Base-by-base conservation (phyloP, 805 yeast genomes). In the Maudiozyma serrabonitensis region DNA sequence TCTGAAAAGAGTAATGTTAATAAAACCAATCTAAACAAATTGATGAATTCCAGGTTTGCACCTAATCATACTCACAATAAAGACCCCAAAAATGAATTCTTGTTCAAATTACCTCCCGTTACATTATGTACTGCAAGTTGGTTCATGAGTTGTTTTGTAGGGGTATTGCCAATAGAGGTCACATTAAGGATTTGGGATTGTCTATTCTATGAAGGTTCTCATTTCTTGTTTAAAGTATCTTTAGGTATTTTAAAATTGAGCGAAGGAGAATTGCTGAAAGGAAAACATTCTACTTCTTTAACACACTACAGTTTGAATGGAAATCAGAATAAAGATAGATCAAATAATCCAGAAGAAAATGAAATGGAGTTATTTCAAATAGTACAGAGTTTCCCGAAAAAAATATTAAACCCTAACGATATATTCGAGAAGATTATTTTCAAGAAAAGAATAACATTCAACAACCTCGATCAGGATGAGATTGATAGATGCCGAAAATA, bases 91-190 rank as follows among this genome's bases (percentile, higher is more conserved):
- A 60, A 71, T 43, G 73, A 76, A 59, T 81, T 87, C 52, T 73
- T 91, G 32, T 74, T 79, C 15, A 82, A 84, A 56, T 69, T 90
- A 42, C 98, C 99, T 1, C 95, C 97, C 1, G 77, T 93, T 4
- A 86, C 96, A 1, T 73, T 93, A 43, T 93, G 95, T 56, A 93
- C 98, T 0, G 91, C 96, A 0, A 82, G 95, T 48, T 93, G 99
- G 99, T 93, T 93, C 62, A 91, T 93, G 98, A 86, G 96, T 58
- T 78, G 87, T n/a, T 93, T 86, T 67, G 88, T 93, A 35, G 96
- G 95, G 0, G 80, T 84, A 0, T 67, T 93, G 25, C 99, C 99
- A 0, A 80, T 88, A 21, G 98, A 93, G 61, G 79, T 95, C 0
- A 84, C 88, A 8, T 70, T 93, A 42, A 71, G 98, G 49, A 82